Evolutionary conservation across 257 asterid genomes (phyloP).

Genomic region (Solanum neorickii): DNA sequence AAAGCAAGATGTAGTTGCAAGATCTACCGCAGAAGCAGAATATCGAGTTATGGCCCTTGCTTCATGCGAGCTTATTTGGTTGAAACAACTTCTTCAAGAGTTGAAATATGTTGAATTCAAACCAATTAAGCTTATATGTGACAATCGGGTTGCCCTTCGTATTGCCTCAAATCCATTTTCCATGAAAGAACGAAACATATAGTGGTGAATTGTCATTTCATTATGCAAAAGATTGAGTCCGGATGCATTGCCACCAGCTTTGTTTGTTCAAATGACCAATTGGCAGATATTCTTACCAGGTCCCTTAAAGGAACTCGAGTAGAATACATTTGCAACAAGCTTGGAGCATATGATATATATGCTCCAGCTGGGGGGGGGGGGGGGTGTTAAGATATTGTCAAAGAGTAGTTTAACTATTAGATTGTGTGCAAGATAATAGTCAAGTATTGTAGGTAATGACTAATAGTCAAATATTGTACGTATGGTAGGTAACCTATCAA

Average conservation of each 20-base stretch:
- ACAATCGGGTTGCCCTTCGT: background rate
- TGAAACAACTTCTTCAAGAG: background rate
- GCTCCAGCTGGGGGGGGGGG: background rate
- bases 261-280: background rate
- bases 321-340: no score
- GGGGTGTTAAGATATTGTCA: background rate
- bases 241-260: background rate
- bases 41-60: background rate
- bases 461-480: background rate
- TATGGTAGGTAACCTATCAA: background rate
- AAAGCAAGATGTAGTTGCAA: no score
- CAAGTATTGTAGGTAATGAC: no score
- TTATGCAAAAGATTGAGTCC: background rate
- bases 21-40: background rate
- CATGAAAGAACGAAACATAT: background rate
- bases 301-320: no score
- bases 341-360: background rate
- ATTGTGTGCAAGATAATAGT: no score
- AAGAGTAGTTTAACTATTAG: background rate
- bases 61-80: background rate
- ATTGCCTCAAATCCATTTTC: background rate
- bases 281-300: background rate
- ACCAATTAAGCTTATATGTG: background rate
- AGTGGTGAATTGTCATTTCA: background rate
- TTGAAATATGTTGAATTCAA: background rate